Base-by-base conservation (phyloP, 352 stramenopile species). In the Aphanomyces invadans region DNA sequence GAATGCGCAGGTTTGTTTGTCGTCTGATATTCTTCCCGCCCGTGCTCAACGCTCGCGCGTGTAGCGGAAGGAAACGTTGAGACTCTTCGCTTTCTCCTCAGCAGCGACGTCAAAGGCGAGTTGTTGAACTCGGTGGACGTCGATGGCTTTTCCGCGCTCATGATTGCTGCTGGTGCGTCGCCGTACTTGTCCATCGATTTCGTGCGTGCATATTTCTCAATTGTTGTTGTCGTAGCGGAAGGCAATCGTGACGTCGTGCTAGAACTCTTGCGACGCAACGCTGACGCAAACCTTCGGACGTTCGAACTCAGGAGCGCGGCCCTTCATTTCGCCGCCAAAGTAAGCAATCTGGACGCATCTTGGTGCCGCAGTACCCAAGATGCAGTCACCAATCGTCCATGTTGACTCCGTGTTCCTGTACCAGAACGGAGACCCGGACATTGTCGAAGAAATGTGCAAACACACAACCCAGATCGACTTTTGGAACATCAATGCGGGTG, bases 101-200 rank as follows among this genome's bases (percentile, higher is more conserved):
- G 90, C 51, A 62, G 88, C 55, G 82, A 91, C 44, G 77, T 78
- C 28, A 70, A 75, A 49, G 74, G 73, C 52, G 80, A 89, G 26
- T 69, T 72, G 32, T 66, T 89, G 42, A 77, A 93, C 62, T 81
- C 86, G 57, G 75, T 88, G 57, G 84, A 93, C 72, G 82, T 90
- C 26, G 84, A 93, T 59, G 84, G 84, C 61, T 93, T 93, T 71
- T 88, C 84, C 31, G 84, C 84, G 54, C 75, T 93, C 46, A 90
- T 93, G 84, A 86, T 93, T 54, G 82, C 84, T 4, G 76, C 82
- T 2, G 54, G 54, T 62, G 31, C 2, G 10, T 26, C 29, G 2
- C 45, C 21, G 12, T 33, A 17, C 17, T 11, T 42, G 26, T 5
- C 11, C 4, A 10, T 9, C 19, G 29, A 0, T 0, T 42, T n/a